Conservation (phyloP, 2,329 filamentous ascomycete species). For the Pseudogymnoascus sp. region DNA sequence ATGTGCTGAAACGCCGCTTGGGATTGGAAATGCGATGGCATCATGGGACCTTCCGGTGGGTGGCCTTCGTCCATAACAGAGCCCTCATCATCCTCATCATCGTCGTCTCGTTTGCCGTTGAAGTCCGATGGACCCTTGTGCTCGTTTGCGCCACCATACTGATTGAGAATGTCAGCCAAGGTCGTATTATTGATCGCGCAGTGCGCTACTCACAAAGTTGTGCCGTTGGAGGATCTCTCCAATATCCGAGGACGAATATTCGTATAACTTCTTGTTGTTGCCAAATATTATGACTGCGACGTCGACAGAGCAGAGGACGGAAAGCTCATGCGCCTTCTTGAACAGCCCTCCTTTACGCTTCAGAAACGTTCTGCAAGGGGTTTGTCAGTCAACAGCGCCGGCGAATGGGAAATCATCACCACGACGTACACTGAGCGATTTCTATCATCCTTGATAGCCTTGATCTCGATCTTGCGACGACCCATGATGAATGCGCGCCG, state of each 20-base stretch:
- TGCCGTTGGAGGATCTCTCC: slow-evolving; percentile 81
- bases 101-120: slow-evolving; percentile 65
- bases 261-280: slow-evolving; percentile 97
- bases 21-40: slow-evolving; percentile 62
- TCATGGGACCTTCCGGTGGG: slow-evolving; percentile 53
- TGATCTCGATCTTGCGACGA: slow-evolving; percentile 99
- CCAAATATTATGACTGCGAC: slow-evolving; percentile 98
- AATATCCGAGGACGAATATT: slow-evolving; percentile 93
- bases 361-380: slow-evolving; percentile 68
- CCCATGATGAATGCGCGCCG: slow-evolving; percentile 57
- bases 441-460: slow-evolving; percentile 96
- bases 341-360: slow-evolving; percentile 98
- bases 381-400: slow-evolving; percentile 14
- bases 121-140: slow-evolving; percentile 95
- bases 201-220: slow-evolving; percentile 64
- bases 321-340: slow-evolving; percentile 98
- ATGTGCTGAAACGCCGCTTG: slow-evolving; percentile 69
- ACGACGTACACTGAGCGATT: slow-evolving; percentile 87
- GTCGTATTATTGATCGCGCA: slow-evolving; percentile 7
- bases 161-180: slow-evolving; percentile 20
- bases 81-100: slow-evolving; percentile 78
- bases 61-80: slow-evolving; percentile 56
- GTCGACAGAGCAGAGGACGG: slow-evolving; percentile 94
- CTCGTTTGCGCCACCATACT: slow-evolving; percentile 91
- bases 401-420: slow-evolving; percentile 8